Base-by-base conservation (phyloP, 2,329 filamentous ascomycete genomes). In the Colletotrichum sublineola region DNA sequence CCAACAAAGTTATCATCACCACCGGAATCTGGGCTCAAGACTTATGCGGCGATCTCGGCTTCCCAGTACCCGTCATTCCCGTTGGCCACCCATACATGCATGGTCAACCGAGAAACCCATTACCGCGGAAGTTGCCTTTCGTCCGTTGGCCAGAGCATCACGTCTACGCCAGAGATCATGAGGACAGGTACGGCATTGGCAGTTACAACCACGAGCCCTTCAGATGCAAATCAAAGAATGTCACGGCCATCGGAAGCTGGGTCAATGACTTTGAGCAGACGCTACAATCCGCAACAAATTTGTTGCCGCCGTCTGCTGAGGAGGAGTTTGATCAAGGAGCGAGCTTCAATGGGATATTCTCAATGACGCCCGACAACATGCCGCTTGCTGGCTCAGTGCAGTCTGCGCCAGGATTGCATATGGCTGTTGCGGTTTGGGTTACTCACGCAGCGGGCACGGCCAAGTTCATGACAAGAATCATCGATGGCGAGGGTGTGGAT, bases 281-380 rank as follows among this genome's bases (percentile, higher is more conserved):
- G 29, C 61, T 69, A 2, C 15, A 46, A 11, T n/a, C 44, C 9
- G 67, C 67, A 4, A 60, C 33, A 11, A n/a, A 12, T 20, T 14
- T 69, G 14, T 18, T 69, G 12, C 67, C 67, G 7, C 24, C 24
- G 2, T 42, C 31, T 20, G 9, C 67, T 15, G 44, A 31, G 5
- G 42, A 52, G 24, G 38, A 65, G n/a, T 63, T 69, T 15, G 50
- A 36, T 5, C 48, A 48, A 14, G 61, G 60, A 3, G 62, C 40
- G 20, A 65, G 46, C 29, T 64, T 69, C 42, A 69, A 65, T n/a
- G 67, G 67, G 9, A 69, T 69, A 11, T 69, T 69, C 42, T 65
- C 67, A 18, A 60, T 69, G 67, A 69, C 67, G 33, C 67, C 67
- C 24, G 67, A 69, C 52, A 69, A 69, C 87, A 6, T 72, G 68